Evolutionary conservation across 2,329 filamentous ascomycete species (phyloP), one percentile per base, ranked within the genome.

Genomic region (Aspergillus pseudoviridinutans): DNA sequence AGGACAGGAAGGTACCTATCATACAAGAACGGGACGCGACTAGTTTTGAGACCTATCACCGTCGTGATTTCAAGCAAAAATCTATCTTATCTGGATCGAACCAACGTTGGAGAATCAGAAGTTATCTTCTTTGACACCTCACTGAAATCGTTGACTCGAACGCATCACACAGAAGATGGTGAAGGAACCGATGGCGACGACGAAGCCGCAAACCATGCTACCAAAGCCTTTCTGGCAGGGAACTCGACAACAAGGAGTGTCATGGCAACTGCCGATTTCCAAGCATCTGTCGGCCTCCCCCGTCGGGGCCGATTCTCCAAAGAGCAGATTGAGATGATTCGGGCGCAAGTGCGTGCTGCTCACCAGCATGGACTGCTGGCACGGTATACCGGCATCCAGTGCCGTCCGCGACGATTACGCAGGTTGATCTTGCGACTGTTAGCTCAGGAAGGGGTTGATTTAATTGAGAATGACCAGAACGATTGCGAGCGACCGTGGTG

Each of bases 1-100:
- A 62, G 59, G 12, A 54, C 65, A 27, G 54, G 44, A 2, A 64
- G 66, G 2, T 65, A 67, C 46, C 58, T 72, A 3, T 65, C 66
- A 1, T 64, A 68, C 52, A 62, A 63, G 51, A 54, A 67, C 51
- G 63, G 62, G 2, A 58, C 51, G 1, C 54, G 53, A 14, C 25
- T 70, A 22, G 51, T 68, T 4, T 55, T 60, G 7, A 58, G 67
- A 6, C 59, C 62, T 3, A 56, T 71, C 4, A 71, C 66, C 1
- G 52, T 72, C 3, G 62, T 72, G 1, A 54, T 69, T 17, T 62
- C 61, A 0, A 62, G 66, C 1, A 49, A 57, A 17, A 47, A 35
- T 14, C 8, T 20, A 38, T 38, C 29, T 10, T 12, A 22, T 10
- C 5, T 28, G 24, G 24, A 14, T 9, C 20, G n/a, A 47, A 29